Evolutionary conservation across 1,284 basidiomycete genomes (phyloP), one percentile per base, ranked within the genome.

Genomic region (Puccinia hordei): DNA sequence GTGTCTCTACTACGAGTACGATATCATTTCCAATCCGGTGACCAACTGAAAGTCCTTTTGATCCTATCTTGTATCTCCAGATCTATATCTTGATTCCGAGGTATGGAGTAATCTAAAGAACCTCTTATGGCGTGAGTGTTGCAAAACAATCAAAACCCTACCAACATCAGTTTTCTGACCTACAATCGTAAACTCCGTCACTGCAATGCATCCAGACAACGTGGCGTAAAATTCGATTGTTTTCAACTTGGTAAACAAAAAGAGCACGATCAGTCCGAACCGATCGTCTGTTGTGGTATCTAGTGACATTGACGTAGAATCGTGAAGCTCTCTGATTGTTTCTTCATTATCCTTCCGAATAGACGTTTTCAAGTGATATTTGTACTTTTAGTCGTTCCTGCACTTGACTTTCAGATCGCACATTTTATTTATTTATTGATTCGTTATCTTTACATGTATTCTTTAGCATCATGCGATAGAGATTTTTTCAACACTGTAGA

Each of bases 41-140:
- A 17, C 4, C 4, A 44, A 22, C 24, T 51, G 10, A 49, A 76
- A 27, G n/a, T 53, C 1, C 27, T 17, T 13, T 76, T 61, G 19
- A 33, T 61, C 30, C 10, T 10, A 3, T 38, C 78, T 81, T 65
- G 49, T 9, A 63, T 44, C 24, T 24, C 13, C n/a, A 69, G 69
- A 69, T 49, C 51, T 68, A 0, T 74, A 75, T 61, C 79, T 82
- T 57, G 82, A 82, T 63, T 75, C 71, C 22, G 82, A 82, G 38
- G 81, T 82, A 8, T 82, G 82, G 82, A 73, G 61, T 12, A 81
- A 81, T 46, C 33, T 82, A 9, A 73, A 81, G 41, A 81, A 80
- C 33, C 81, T 82, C n/a, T 53, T 82, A 46, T 81, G 81, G 82
- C 73, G 82, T 82, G 61, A 81, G 82, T 80, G 33, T 33, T 24